A percentile compares a stretch with the other conserved stretches of the same genome.
phyloP scores from a whole-genome alignment of 371 early-diverging fungal species.

The Mortierella sp. region DNA sequence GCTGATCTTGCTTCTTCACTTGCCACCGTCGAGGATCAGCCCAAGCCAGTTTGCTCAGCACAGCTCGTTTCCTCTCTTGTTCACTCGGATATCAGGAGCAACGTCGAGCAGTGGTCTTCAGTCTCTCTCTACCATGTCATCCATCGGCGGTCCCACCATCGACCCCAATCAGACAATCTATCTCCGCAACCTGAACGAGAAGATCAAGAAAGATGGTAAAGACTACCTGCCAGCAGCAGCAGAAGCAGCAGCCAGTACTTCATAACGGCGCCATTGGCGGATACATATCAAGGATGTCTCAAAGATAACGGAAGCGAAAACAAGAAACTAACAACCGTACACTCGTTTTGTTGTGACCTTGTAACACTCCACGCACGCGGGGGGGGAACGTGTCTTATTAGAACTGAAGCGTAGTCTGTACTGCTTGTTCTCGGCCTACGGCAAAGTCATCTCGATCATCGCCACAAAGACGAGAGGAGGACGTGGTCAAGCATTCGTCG shows the following conservation, averaged over 20 bases:
- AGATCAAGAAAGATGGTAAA: conserved; percentile 74
- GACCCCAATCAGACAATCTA: conserved; percentile 78
- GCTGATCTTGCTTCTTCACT: neutral
- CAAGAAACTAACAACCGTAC: too few species aligned
- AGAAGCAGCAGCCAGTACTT: neutral
- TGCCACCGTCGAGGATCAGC: conserved; percentile 9
- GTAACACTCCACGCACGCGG: too few species aligned
- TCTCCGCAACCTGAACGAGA: conserved; percentile 69
- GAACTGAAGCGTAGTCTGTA: conserved; percentile 79
- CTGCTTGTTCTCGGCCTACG: conserved; percentile 81
- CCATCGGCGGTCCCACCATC: conserved; percentile 26
- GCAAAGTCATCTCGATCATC: conserved; percentile 86
- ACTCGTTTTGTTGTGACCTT: neutral
- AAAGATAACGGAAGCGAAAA: too few species aligned
- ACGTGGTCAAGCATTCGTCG: conserved; percentile 96
- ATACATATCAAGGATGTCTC: too few species aligned
- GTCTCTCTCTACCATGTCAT: conserved; percentile 15
- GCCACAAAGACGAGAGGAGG: conserved; percentile 78
- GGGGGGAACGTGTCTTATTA: conserved; percentile 42
- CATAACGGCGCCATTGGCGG: too few species aligned
- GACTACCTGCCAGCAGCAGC: neutral
- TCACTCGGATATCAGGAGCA: conserved; percentile 1
- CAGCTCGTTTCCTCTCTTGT: neutral
- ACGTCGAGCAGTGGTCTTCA: neutral
- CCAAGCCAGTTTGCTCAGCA: neutral